Conservation (phyloP, 164 flowering plant species). For the Tinospora cordifolia region DNA sequence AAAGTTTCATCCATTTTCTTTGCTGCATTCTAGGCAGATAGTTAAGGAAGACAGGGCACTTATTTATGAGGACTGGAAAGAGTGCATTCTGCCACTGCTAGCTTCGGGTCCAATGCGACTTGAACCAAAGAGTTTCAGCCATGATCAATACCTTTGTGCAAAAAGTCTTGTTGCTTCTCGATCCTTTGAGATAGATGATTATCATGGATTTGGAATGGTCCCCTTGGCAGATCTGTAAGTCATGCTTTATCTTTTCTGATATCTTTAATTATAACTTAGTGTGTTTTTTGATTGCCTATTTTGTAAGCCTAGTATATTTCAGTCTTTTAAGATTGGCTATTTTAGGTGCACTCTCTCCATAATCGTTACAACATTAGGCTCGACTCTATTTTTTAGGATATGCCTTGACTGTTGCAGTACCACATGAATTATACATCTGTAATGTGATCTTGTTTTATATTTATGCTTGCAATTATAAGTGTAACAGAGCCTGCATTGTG, state of each 20-base stretch:
- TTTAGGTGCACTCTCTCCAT: no score
- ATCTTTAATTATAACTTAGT: not conserved
- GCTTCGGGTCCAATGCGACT: constrained; percentile 29
- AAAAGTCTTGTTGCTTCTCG: constrained; percentile 83
- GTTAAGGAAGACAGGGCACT: constrained; percentile 72
- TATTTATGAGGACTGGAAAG: constrained; percentile 83
- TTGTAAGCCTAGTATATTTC: not conserved
- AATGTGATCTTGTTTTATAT: no score
- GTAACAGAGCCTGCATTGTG: no score
- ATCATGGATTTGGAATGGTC: constrained; percentile 91
- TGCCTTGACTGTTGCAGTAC: no score
- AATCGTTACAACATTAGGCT: no score
- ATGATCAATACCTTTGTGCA: constrained; percentile 70
- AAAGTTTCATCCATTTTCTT: constrained; percentile 1
- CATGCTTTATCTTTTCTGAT: not conserved
- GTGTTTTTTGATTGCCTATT: not conserved
- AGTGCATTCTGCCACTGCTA: constrained; percentile 60
- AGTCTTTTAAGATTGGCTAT: not conserved
- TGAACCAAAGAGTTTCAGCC: constrained; percentile 42
- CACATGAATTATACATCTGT: no score
- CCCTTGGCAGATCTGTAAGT: constrained; percentile 97
- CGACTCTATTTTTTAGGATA: no score
- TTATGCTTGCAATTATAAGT: no score
- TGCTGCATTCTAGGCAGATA: constrained; percentile 56
- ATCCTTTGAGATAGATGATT: constrained; percentile 78